Conservation (phyloP, 345 rosid genomes). For the Camelina neglecta region DNA sequence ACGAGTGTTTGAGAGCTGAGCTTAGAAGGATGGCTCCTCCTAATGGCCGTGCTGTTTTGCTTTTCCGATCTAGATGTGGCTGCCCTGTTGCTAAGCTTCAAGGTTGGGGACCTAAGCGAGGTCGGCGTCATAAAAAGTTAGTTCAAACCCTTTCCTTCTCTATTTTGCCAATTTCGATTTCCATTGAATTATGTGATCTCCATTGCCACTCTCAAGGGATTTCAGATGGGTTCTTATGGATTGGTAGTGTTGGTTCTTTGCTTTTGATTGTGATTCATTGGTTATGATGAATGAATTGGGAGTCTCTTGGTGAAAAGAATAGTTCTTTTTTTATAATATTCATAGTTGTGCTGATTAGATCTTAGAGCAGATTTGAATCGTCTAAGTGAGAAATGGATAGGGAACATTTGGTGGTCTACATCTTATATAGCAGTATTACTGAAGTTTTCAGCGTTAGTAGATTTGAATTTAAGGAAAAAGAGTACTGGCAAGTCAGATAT, state of each 20-base stretch:
- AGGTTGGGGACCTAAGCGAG: conserved; percentile 88
- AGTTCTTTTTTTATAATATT: too few relatives aligned
- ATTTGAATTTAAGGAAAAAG: not conserved
- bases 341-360: not conserved
- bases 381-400: conserved; percentile 5
- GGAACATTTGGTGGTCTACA: not conserved
- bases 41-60: conserved; percentile 88
- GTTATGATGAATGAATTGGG: conserved; percentile 10
- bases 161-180: not conserved
- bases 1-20: conserved; percentile 89
- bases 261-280: not conserved
- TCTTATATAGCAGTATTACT: not conserved
- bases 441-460: not conserved
- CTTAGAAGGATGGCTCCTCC: conserved; percentile 91
- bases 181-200: not conserved
- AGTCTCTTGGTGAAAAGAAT: conserved; percentile 6
- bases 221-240: not conserved
- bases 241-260: conserved; percentile 1
- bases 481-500: not conserved
- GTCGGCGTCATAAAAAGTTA: conserved; percentile 87
- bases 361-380: not conserved
- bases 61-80: conserved; percentile 84
- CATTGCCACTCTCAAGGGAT: not conserved
- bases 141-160: conserved; percentile 38
- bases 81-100: conserved; percentile 87